These are phyloP conservation scores for Aureobasidium melanogenum DNA, from an alignment of 2,329 filamentous ascomycete genomes.

Conservation along the genomic window DNA sequence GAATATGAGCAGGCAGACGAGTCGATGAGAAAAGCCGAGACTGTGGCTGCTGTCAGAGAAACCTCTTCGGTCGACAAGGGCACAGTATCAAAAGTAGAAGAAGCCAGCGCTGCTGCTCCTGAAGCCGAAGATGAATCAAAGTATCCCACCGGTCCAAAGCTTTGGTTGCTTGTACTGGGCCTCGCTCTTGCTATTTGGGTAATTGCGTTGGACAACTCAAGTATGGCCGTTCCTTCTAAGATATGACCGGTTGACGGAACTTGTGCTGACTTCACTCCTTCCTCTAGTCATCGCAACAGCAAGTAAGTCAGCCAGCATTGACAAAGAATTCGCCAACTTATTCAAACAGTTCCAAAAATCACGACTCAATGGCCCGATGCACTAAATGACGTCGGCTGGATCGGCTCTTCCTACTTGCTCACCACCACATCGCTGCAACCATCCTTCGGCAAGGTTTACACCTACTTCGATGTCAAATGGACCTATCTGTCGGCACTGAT, in stretches of 20 bases:
- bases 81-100: background rate
- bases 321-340: background rate
- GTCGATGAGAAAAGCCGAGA: background rate
- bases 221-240: background rate
- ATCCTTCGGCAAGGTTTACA: slow-evolving; percentile 49
- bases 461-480: slow-evolving; percentile 46
- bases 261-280: background rate
- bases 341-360: slow-evolving; percentile 25
- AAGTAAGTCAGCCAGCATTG: slow-evolving; percentile 9
- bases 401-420: slow-evolving; percentile 34
- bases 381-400: slow-evolving; percentile 33
- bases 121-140: slow-evolving; percentile 27
- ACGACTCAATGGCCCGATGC: slow-evolving; percentile 31
- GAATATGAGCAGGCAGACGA: background rate
- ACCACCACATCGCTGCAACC: slow-evolving; percentile 35
- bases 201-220: slow-evolving; percentile 29
- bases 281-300: slow-evolving; percentile 26
- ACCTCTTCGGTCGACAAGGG: background rate
- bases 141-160: slow-evolving; percentile 27
- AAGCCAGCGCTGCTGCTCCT: background rate
- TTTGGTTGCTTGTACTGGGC: slow-evolving; percentile 22
- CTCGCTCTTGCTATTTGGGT: slow-evolving; percentile 13
- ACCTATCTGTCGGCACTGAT: slow-evolving; percentile 41
- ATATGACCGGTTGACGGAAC: background rate
- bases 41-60: background rate